Percentiles rank a stretch among this genome's conserved stretches.
phyloP scores from a whole-genome alignment of 2,329 filamentous ascomycete species.

The Didymella pinodella region DNA sequence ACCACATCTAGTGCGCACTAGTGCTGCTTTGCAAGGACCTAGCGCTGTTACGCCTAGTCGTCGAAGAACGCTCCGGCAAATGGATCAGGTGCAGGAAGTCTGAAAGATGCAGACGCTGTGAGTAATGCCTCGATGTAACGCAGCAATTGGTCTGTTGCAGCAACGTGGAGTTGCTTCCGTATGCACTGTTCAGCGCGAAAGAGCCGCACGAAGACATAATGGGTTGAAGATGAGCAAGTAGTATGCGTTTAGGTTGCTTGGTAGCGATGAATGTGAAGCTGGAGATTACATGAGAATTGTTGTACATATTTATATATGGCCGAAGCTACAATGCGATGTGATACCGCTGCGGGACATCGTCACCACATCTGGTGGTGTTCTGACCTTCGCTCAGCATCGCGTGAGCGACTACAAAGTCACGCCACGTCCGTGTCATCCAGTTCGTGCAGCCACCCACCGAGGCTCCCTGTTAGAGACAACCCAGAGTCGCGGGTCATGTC shows the following conservation, averaged over 20 bases:
- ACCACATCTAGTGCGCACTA: conserved; percentile 20
- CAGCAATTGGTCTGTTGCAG: conserved; percentile 19
- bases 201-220: conserved; percentile 22
- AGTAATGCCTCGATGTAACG: conserved; percentile 21
- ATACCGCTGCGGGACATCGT: conserved; percentile 17
- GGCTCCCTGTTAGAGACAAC: neutral
- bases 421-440: conserved; percentile 23
- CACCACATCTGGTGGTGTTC: conserved; percentile 18
- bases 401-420: conserved; percentile 22
- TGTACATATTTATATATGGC: conserved; percentile 17
- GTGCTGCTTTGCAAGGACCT: conserved; percentile 1
- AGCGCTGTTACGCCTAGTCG: neutral
- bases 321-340: conserved; percentile 18
- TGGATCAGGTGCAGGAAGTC: conserved; percentile 16
- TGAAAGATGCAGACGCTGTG: conserved; percentile 22
- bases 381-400: conserved; percentile 15
- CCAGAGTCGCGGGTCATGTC: neutral
- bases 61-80: conserved; percentile 1
- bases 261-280: conserved; percentile 4
- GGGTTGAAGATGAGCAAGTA: neutral
- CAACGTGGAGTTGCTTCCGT: conserved; percentile 26
- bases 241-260: neutral
- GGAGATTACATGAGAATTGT: conserved; percentile 15
- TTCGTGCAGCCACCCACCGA: conserved; percentile 8
- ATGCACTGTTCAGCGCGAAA: conserved; percentile 20